These are phyloP conservation scores for Globisporangium spinosum DNA, from an alignment of 352 stramenopile species.

Conservation along the genomic window DNA sequence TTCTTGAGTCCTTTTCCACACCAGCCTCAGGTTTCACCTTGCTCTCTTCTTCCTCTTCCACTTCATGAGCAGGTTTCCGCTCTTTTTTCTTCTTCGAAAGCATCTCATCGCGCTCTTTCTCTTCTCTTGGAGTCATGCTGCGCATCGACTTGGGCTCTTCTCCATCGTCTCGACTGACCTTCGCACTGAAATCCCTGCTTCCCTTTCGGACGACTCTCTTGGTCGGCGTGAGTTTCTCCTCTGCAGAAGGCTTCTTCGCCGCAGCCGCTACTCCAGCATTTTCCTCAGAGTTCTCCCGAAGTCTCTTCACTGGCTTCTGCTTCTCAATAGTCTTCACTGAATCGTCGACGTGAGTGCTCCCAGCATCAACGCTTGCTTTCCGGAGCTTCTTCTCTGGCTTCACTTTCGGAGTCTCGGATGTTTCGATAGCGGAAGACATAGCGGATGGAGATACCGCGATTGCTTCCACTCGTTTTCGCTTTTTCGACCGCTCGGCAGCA, in stretches of 20 bases:
- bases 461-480: constrained; percentile 11
- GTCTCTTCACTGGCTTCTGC: background rate
- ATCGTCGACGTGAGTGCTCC: background rate
- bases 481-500: background rate
- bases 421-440: background rate
- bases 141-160: background rate
- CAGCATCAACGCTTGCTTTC: constrained; percentile 4
- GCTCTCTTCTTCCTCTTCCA: background rate
- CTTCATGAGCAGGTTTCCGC: background rate
- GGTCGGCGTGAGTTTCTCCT: background rate
- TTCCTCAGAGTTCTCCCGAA: background rate
- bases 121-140: background rate
- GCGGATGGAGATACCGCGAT: background rate
- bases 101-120: constrained; percentile 4
- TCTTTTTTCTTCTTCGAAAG: background rate
- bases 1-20: background rate
- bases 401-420: background rate
- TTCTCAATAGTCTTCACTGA: background rate
- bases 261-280: background rate
- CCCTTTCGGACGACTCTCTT: background rate
- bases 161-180: background rate
- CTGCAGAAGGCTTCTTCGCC: background rate
- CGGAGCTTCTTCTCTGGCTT: background rate
- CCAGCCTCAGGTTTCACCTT: background rate
- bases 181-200: background rate